These are phyloP conservation scores for Penicillium subrubescens DNA, from an alignment of 495 filamentous ascomycete genomes.

Conservation along the genomic window DNA sequence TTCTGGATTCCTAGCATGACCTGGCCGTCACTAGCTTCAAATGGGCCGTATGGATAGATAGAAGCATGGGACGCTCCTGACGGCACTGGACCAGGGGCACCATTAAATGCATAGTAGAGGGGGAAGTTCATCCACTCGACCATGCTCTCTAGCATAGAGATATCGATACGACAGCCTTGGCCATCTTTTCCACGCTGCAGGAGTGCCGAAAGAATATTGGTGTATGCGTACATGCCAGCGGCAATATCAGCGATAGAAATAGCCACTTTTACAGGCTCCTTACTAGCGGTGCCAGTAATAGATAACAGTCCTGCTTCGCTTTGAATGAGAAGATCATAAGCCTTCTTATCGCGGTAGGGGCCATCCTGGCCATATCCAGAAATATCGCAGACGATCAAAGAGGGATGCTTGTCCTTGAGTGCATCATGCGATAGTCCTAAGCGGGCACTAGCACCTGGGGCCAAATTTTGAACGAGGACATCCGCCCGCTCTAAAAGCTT, in stretches of 20 bases:
- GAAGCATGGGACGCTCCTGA: constrained; percentile 52
- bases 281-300: constrained; percentile 44
- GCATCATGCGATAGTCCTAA: constrained; percentile 48
- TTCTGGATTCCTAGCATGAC: constrained; percentile 60
- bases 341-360: constrained; percentile 56
- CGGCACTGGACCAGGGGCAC: constrained; percentile 38
- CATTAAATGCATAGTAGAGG: constrained; percentile 53
- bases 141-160: constrained; percentile 58
- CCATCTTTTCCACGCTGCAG: constrained; percentile 48
- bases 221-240: constrained; percentile 53
- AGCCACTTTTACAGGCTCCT: constrained; percentile 51
- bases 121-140: constrained; percentile 59
- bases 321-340: constrained; percentile 58
- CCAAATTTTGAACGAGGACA: constrained; percentile 55
- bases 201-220: constrained; percentile 51
- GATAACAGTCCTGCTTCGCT: constrained; percentile 56
- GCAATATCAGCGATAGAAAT: constrained; percentile 57
- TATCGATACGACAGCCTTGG: constrained; percentile 47
- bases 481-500: constrained; percentile 47
- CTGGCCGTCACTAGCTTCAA: constrained; percentile 47
- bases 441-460: constrained; percentile 49
- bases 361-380: constrained; percentile 53
- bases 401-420: constrained; percentile 41
- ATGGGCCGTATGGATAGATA: constrained; percentile 56
- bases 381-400: constrained; percentile 56